Percentiles rank a stretch among this genome's conserved stretches.
Conservation (phyloP, 148 eudicot genomes). For the Diospyros lotus region DNA sequence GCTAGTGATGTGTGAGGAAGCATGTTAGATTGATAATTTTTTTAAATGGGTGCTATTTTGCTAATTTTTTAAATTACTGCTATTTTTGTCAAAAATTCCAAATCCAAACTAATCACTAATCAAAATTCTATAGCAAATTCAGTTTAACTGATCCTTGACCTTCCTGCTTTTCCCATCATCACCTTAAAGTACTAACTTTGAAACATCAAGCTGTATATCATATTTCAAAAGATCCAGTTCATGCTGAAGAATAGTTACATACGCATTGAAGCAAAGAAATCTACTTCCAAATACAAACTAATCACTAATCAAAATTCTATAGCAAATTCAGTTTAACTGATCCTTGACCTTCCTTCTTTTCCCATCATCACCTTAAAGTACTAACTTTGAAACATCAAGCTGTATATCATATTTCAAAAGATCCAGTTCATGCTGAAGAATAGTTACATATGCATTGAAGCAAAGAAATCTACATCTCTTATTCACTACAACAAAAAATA, state of each 20-base stretch:
- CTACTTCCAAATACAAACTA: conserved; percentile 4
- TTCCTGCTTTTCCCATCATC: conserved; percentile 7
- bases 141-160: conserved; percentile 5
- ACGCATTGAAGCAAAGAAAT: not conserved
- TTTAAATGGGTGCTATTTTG: no score
- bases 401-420: not conserved
- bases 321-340: not conserved
- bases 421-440: not conserved
- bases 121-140: not conserved
- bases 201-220: not conserved
- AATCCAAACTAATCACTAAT: not conserved
- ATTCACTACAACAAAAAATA: conserved; percentile 8
- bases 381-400: not conserved
- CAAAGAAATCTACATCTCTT: conserved; percentile 14
- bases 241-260: conserved; percentile 5
- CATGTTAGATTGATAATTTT: no score
- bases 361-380: conserved; percentile 1
- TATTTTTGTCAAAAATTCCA: not conserved
- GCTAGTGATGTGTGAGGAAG: no score
- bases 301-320: conserved; percentile 4
- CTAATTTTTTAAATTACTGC: no score
- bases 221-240: not conserved
- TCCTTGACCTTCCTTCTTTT: conserved; percentile 8
- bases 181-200: not conserved
- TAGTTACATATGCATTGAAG: not conserved